Evolutionary conservation across 768 basidiomycete genomes (phyloP).

Genomic region (Psilocybe tampanensis): DNA sequence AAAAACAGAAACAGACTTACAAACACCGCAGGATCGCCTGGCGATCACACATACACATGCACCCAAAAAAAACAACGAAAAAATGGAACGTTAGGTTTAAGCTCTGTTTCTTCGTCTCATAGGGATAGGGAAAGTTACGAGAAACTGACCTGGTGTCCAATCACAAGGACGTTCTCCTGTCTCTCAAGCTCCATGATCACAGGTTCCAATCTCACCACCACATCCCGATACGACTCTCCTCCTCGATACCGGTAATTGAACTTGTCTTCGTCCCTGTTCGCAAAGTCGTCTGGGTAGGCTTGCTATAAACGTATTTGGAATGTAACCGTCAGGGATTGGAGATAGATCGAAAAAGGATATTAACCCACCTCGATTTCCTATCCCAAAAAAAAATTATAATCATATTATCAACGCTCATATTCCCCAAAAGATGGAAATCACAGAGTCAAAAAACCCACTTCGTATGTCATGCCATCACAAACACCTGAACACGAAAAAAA

Average conservation of each 20-base stretch:
- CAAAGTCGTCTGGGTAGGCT: constrained; percentile 97
- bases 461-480: constrained; percentile 99
- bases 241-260: constrained; percentile 98
- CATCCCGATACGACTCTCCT: constrained; percentile 98
- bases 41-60: too few species aligned
- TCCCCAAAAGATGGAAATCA: background rate
- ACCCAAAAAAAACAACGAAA: too few species aligned
- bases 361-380: constrained; percentile 84
- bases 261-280: constrained; percentile 97
- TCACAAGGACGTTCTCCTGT: constrained; percentile 95
- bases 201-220: constrained; percentile 92
- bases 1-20: constrained; percentile 36
- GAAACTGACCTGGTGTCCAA: constrained; percentile 82
- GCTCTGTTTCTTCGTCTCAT: too few species aligned
- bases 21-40: constrained; percentile 83
- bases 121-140: constrained; percentile 4
- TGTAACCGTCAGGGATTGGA: background rate
- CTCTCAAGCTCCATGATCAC: constrained; percentile 99
- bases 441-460: constrained; percentile 37
- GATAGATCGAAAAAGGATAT: background rate
- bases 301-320: constrained; percentile 47
- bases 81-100: too few species aligned
- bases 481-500: constrained; percentile 54
- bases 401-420: background rate
- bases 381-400: background rate